Conservation (phyloP, 441 rosid genomes). For the Populus hybrid region DNA sequence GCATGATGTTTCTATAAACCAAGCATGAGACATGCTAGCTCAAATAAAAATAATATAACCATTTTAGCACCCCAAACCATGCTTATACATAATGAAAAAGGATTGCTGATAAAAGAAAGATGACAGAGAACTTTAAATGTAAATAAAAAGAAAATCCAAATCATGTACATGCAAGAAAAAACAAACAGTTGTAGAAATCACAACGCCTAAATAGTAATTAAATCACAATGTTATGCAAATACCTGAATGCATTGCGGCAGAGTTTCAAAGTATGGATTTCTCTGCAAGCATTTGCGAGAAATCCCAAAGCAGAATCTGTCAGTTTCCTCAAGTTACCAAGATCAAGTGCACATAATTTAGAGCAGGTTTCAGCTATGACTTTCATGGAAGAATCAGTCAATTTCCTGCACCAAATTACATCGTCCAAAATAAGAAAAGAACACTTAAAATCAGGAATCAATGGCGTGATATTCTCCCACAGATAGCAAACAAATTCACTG, state of each 20-base stretch:
- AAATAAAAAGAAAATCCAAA: no score
- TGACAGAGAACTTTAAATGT: no score
- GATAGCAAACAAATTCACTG: constrained; percentile 13
- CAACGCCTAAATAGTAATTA: neutral
- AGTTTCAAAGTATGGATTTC: constrained; percentile 56
- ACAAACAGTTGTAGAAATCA: neutral
- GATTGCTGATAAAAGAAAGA: neutral
- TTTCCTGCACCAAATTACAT: constrained; percentile 51
- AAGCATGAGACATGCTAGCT: neutral
- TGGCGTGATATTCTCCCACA: neutral
- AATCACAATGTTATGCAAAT: neutral
- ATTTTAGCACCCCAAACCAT: neutral
- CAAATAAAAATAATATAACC: neutral
- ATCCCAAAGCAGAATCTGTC: constrained; percentile 76
- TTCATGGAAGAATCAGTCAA: constrained; percentile 75
- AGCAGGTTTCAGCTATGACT: constrained; percentile 67
- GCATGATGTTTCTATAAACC: neutral
- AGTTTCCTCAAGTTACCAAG: constrained; percentile 61
- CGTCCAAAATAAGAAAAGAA: constrained; percentile 4
- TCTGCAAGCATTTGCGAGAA: constrained; percentile 78
- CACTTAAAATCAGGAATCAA: neutral
- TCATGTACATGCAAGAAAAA: neutral
- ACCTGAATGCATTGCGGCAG: constrained; percentile 75
- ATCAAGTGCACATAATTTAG: constrained; percentile 55
- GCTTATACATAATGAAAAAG: neutral